These are phyloP conservation scores for Diplodia seriata DNA, from an alignment of 2,329 filamentous ascomycete species.

Conservation along the genomic window DNA sequence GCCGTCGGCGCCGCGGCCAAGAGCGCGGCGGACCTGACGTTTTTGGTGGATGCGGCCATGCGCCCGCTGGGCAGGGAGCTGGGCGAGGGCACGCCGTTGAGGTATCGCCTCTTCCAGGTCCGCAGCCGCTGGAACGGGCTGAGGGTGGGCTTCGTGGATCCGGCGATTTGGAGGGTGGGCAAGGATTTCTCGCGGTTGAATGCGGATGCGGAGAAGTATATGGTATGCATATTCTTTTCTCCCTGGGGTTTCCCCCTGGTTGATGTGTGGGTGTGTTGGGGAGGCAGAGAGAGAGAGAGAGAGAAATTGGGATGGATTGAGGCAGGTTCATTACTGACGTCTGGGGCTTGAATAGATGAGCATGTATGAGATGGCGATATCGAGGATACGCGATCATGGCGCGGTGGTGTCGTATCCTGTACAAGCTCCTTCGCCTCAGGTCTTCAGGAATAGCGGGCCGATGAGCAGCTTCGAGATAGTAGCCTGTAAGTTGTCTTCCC, in stretches of 20 bases:
- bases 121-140: constrained; percentile 43
- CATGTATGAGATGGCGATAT: constrained; percentile 47
- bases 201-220: constrained; percentile 47
- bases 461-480: constrained; percentile 47
- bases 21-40: constrained; percentile 47
- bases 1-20: constrained; percentile 47
- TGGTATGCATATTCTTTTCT: constrained; percentile 39
- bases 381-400: constrained; percentile 47
- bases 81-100: constrained; percentile 38
- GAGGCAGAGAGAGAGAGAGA: no score
- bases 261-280: no score
- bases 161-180: constrained; percentile 46
- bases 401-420: constrained; percentile 47
- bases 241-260: neutral
- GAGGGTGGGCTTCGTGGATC: constrained; percentile 47
- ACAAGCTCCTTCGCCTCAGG: constrained; percentile 42
- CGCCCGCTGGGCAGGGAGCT: constrained; percentile 39
- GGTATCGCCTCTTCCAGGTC: constrained; percentile 42
- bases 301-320: neutral
- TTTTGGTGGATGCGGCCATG: constrained; percentile 45
- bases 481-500: constrained; percentile 41
- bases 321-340: constrained; percentile 19
- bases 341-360: constrained; percentile 39
- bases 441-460: constrained; percentile 41
- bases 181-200: constrained; percentile 46